A percentile compares a stretch with the other conserved stretches of the same genome.
Conservation (phyloP, 495 filamentous ascomycete genomes). For the Neurospora tetraspora region DNA sequence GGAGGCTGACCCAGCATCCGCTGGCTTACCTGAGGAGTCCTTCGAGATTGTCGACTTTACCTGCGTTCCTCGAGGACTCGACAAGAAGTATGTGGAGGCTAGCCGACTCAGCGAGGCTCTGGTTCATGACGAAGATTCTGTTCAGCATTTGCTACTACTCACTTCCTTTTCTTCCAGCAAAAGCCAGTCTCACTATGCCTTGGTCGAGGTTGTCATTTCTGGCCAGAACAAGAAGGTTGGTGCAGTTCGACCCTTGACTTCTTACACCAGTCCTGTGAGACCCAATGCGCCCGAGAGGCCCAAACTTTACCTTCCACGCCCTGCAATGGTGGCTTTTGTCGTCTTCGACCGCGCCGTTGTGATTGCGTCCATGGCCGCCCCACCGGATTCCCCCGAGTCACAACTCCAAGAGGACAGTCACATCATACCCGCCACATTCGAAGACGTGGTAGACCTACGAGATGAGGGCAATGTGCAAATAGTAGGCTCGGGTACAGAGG, state of each 20-base stretch:
- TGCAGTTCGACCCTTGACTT: constrained; percentile 51
- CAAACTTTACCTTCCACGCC: constrained; percentile 64
- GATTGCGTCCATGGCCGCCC: constrained; percentile 54
- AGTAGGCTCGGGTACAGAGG: constrained; percentile 51
- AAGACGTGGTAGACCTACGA: constrained; percentile 78
- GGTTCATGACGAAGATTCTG: constrained; percentile 26
- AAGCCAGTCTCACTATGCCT: constrained; percentile 26
- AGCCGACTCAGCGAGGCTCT: constrained; percentile 32
- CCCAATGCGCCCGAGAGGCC: constrained; percentile 41
- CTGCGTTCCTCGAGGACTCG: constrained; percentile 34
- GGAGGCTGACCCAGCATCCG: constrained; percentile 17
- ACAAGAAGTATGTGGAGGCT: constrained; percentile 29
- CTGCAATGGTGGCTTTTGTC: constrained; percentile 71
- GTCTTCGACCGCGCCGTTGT: constrained; percentile 67
- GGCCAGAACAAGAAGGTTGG: constrained; percentile 30
- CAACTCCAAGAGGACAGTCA: constrained; percentile 59
- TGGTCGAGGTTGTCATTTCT: constrained; percentile 36
- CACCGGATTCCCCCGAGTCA: constrained; percentile 53
- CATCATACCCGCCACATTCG: constrained; percentile 50
- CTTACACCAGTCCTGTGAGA: constrained; percentile 42
- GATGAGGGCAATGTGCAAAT: constrained; percentile 51
- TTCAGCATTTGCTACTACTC: constrained; percentile 36
- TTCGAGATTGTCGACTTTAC: constrained; percentile 41
- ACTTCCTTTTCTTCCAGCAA: constrained; percentile 23
- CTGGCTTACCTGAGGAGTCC: constrained; percentile 22